Base-by-base conservation (phyloP, 805 yeast genomes). In the Ogataea ganodermae region DNA sequence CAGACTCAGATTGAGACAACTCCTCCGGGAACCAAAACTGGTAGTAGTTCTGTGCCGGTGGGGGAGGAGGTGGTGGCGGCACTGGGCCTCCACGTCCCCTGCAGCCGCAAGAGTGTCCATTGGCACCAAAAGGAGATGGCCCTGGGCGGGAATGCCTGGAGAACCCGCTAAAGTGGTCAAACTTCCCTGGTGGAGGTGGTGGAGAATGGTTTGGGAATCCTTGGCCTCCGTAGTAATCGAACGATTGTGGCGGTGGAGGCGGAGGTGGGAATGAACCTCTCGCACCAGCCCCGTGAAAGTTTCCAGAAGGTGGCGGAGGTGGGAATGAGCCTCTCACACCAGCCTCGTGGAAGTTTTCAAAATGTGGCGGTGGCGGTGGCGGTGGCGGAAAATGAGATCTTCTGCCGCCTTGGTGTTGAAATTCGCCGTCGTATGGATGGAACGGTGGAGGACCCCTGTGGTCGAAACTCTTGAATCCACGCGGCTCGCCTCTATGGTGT, bases 141-240 rank as follows among this genome's bases (percentile, higher is more conserved):
- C 21, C 14, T 24, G 20, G 33, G 10, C n/a, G 39, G 6, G 27
- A 9, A 6, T 31, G 24, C 8, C 23, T 22, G 21, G 10, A 28
- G 28, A 9, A 14, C 12, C 26, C 43, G 12, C 18, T 22, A 21
- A 27, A 28, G 37, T 31, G 41, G 28, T 14, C 30, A 30, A 31
- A 41, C 14, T 42, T 45, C n/a, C n/a, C n/a, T 24, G 46, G 46
- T 16, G 45, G 45, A 6, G 45, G 45, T 32, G 38, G 38, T 8
- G 21, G 30, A 28, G 14, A n/a, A 17, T 12, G 26, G n/a, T n/a
- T n/a, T n/a, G n/a, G n/a, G n/a, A n/a, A n/a, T n/a, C n/a, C n/a
- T n/a, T n/a, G 42, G 22, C 35, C 39, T 31, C 24, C 41, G 28
- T 9, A 35, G 26, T 42, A 18, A 3, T 21, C 30, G 20, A 31